A percentile compares a stretch with the other conserved stretches of the same genome.
These are phyloP conservation scores for Suhomyces bokatorum DNA, from an alignment of 1,139 yeast genomes.

Conservation along the genomic window DNA sequence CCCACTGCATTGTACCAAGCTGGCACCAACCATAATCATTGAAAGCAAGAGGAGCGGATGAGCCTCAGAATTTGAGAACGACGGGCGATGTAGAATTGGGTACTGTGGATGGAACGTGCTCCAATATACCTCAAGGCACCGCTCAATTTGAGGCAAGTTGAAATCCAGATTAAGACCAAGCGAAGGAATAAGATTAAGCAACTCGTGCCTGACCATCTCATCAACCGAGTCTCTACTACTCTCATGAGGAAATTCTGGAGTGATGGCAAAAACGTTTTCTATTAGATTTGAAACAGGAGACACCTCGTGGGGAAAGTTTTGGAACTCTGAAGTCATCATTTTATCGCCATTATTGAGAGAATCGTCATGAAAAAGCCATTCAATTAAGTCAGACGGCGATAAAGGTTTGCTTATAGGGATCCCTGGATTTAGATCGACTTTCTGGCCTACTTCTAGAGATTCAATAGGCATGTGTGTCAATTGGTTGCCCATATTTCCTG, in stretches of 20 bases:
- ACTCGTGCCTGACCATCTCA: constrained; percentile 29
- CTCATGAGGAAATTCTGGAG: constrained; percentile 31
- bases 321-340: constrained; percentile 14
- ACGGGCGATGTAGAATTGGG: constrained; percentile 61
- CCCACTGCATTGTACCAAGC: constrained; percentile 21
- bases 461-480: not conserved
- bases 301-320: constrained; percentile 21
- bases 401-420: constrained; percentile 13
- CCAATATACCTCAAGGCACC: constrained; percentile 49
- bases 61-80: constrained; percentile 53
- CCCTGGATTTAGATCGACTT: not conserved
- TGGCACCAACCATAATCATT: constrained; percentile 55
- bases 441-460: not conserved
- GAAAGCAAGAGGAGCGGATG: constrained; percentile 55
- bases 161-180: constrained; percentile 32
- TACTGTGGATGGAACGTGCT: constrained; percentile 58
- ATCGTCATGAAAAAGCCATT: constrained; percentile 33
- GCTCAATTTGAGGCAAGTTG: constrained; percentile 24
- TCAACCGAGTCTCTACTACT: constrained; percentile 26
- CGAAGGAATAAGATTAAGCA: constrained; percentile 35
- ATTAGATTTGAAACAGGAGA: constrained; percentile 27
- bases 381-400: constrained; percentile 32
- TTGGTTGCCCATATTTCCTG: not conserved
- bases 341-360: constrained; percentile 9
- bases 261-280: constrained; percentile 35